Base-by-base conservation (phyloP, 1,284 basidiomycete genomes). In the Trichosporon asahii region DNA sequence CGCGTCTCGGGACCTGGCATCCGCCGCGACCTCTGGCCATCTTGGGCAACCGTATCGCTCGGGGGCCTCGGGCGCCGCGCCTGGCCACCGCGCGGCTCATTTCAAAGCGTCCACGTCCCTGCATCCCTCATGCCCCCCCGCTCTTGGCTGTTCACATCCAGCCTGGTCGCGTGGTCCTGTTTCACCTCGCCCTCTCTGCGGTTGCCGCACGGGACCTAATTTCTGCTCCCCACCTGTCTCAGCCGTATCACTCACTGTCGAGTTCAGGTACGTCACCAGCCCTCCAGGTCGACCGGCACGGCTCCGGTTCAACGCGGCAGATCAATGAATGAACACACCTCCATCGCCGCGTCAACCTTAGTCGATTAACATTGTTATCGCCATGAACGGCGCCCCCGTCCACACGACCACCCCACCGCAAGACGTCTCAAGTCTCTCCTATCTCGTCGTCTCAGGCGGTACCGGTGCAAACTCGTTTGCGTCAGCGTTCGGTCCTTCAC, bases 381-480 rank as follows among this genome's bases (percentile, higher is more conserved):
- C 29, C 57, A 31, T 61, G 25, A 61, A 33, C 27, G 60, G 60
- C 29, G 60, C 18, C 57, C 27, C 3, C 15, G 18, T 7, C 29
- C 57, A 60, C 55, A 25, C 55, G 12, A n/a, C 44, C n/a, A 14
- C 44, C 18, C 55, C 25, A 3, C 55, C 25, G 4, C 25, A 21
- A 15, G 55, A 60, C 27, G 55, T 31, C 5, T 61, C 57, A 11
- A 61, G 67, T 2, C 71, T 72, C n/a, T 75, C 77, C 18, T 84
- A 83, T 60, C 75, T 86, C 37, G 83, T 87, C 70, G 80, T 87
- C 66, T 85, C 83, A 4, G 86, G 86, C 0, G 86, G 86, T 0
- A 85, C 84, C 23, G 86, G 86, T 5, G 85, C 83, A 71, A 87
- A 87, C 75, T 83, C 84, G 27, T 84, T 87, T 21, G 83, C 86